Conservation (phyloP, 345 rosid species). For the Aurinia saxatilis region DNA sequence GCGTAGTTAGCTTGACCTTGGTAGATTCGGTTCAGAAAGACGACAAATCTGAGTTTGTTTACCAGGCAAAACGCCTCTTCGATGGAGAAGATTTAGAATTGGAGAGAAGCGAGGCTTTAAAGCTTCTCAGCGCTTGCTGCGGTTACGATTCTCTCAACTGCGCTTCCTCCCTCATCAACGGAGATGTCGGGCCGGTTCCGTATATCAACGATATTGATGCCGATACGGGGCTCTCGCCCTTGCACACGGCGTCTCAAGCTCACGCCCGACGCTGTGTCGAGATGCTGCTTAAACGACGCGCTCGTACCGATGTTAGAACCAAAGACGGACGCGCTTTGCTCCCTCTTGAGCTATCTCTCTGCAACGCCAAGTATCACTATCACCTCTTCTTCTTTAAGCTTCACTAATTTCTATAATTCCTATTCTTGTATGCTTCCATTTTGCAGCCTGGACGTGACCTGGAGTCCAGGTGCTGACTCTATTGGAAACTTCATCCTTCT, state of each 20-base stretch:
- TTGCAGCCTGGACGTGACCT: conserved; percentile 44
- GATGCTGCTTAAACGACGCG: conserved; percentile 58
- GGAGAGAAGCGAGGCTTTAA: conserved; percentile 29
- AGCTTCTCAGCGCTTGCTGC: conserved; percentile 56
- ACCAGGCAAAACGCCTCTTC: conserved; percentile 21
- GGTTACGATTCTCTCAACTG: conserved; percentile 47
- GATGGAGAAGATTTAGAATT: conserved; percentile 14
- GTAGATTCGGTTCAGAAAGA: conserved; percentile 34
- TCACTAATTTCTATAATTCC: too few species aligned
- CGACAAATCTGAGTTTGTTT: conserved; percentile 35
- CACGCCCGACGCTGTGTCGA: conserved; percentile 59
- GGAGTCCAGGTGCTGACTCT: conserved; percentile 55
- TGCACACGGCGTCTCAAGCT: conserved; percentile 59
- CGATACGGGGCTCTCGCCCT: conserved; percentile 38
- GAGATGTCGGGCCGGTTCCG: conserved; percentile 53
- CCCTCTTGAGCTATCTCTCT: conserved; percentile 58
- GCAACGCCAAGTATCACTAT: conserved; percentile 46
- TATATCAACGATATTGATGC: conserved; percentile 38
- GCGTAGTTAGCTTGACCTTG: conserved; percentile 14
- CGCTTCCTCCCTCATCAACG: conserved; percentile 48
- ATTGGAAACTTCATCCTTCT: conserved; percentile 45
- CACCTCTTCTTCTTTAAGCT: too few species aligned
- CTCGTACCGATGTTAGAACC: conserved; percentile 62
- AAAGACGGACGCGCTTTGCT: conserved; percentile 54
- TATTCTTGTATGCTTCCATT: too few species aligned